Conservation (phyloP, 805 yeast species). For the Cyberlindnera maclurae region DNA sequence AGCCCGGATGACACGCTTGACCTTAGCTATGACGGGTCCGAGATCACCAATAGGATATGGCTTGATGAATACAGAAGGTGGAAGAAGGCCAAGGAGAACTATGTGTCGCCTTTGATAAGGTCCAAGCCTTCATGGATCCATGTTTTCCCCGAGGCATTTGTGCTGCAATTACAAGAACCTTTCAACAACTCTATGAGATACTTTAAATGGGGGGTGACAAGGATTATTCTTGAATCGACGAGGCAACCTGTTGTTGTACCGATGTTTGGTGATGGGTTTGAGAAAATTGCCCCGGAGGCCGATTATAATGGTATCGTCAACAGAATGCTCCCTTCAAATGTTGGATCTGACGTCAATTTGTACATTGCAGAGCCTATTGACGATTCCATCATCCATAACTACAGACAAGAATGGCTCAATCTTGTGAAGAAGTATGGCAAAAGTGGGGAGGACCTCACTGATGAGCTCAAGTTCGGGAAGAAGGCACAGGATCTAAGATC, state of each 20-base stretch:
- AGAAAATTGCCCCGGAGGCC: slow-evolving; percentile 75
- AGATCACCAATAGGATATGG: slow-evolving; percentile 15
- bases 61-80: slow-evolving; percentile 6
- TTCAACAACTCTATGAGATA: slow-evolving; percentile 83
- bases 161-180: slow-evolving; percentile 76
- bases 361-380: slow-evolving; percentile 66
- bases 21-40: slow-evolving; percentile 31
- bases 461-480: slow-evolving; percentile 53
- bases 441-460: slow-evolving; percentile 51
- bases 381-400: slow-evolving; percentile 49
- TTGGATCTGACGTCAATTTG: slow-evolving; percentile 62
- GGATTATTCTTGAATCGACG: slow-evolving; percentile 76
- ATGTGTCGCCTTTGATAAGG: slow-evolving; percentile 51
- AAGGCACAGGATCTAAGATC: slow-evolving; percentile 65
- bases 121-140: slow-evolving; percentile 83
- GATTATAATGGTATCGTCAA: slow-evolving; percentile 41
- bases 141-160: slow-evolving; percentile 92
- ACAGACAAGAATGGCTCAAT: slow-evolving; percentile 63
- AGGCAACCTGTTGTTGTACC: slow-evolving; percentile 84
- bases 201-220: slow-evolving; percentile 91
- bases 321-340: slow-evolving; percentile 52
- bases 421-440: slow-evolving; percentile 50
- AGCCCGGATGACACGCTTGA: slow-evolving; percentile 63
- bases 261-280: slow-evolving; percentile 79
- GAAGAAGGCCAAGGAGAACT: slow-evolving; percentile 22